A percentile compares a stretch with the other conserved stretches of the same genome.
Evolutionary conservation across 2,329 filamentous ascomycete genomes (phyloP).

Genomic region (Sporothrix mexicana): DNA sequence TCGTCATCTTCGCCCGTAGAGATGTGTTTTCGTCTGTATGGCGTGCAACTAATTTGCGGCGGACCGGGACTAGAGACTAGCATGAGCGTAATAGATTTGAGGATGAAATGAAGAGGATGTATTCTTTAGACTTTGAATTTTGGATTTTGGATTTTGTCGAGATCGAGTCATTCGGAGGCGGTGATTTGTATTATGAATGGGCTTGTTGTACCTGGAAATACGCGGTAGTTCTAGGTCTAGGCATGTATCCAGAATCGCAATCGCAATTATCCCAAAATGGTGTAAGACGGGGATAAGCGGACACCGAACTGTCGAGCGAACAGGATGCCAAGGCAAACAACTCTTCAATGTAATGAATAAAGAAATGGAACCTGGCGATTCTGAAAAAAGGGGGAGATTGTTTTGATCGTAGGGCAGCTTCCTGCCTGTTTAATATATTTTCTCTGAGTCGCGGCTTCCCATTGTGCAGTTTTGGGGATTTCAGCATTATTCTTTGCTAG

Average conservation of each 20-base stretch:
- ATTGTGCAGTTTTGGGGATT: background rate
- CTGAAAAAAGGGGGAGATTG: background rate
- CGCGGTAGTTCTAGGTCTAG: slow-evolving; percentile 35
- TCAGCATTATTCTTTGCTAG: slow-evolving; percentile 8
- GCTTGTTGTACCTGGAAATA: slow-evolving; percentile 35
- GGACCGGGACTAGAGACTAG: background rate
- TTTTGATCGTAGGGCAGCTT: background rate
- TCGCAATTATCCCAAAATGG: slow-evolving; percentile 23
- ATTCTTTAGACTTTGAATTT: background rate
- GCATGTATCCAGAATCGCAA: slow-evolving; percentile 30
- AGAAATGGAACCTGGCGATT: background rate
- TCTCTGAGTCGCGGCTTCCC: slow-evolving; percentile 15
- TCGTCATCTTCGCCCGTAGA: background rate
- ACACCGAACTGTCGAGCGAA: background rate
- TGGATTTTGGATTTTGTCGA: background rate
- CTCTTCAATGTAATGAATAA: background rate
- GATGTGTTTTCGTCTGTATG: background rate
- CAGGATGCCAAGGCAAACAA: background rate
- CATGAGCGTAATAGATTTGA: too few relatives aligned
- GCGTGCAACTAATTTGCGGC: background rate
- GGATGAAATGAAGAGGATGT: background rate
- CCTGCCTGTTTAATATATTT: slow-evolving; percentile 6
- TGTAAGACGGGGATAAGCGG: slow-evolving; percentile 29
- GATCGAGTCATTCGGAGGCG: slow-evolving; percentile 19
- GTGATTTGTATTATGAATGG: background rate